Evolutionary conservation across 176 grass and related monocot species (phyloP).

Genomic region (Lolium multiflorum): DNA sequence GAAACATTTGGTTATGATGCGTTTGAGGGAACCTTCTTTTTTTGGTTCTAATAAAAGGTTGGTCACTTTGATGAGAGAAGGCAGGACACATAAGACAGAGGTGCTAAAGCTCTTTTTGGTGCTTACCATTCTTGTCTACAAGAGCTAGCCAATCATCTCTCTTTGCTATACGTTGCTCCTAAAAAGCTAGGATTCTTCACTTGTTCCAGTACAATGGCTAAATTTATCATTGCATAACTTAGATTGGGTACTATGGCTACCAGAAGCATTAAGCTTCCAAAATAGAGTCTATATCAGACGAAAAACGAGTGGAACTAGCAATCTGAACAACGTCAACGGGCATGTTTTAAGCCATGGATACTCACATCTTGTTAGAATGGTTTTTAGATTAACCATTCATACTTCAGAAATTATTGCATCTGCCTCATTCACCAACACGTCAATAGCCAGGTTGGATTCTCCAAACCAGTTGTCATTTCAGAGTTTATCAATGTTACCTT

Average conservation of each 20-base stretch:
- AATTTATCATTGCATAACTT: slow-evolving; percentile 6
- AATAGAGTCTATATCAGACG: not conserved
- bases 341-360: not conserved
- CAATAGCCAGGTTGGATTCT: not conserved
- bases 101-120: not conserved
- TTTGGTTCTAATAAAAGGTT: slow-evolving; percentile 3
- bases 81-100: not conserved
- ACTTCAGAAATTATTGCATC: not conserved
- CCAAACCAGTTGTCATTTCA: not conserved
- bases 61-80: slow-evolving; percentile 1
- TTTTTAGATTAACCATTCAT: slow-evolving; percentile 4
- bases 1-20: not conserved
- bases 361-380: not conserved
- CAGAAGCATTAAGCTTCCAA: not conserved
- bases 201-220: not conserved
- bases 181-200: slow-evolving; percentile 22
- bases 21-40: not conserved
- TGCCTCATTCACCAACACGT: not conserved
- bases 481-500: not conserved
- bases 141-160: not conserved
- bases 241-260: not conserved
- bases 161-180: no score
- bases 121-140: not conserved
- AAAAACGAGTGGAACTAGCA: not conserved
- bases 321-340: not conserved